These are phyloP conservation scores for Grosmannia huntii DNA, from an alignment of 2,329 filamentous ascomycete species.

Conservation along the genomic window DNA sequence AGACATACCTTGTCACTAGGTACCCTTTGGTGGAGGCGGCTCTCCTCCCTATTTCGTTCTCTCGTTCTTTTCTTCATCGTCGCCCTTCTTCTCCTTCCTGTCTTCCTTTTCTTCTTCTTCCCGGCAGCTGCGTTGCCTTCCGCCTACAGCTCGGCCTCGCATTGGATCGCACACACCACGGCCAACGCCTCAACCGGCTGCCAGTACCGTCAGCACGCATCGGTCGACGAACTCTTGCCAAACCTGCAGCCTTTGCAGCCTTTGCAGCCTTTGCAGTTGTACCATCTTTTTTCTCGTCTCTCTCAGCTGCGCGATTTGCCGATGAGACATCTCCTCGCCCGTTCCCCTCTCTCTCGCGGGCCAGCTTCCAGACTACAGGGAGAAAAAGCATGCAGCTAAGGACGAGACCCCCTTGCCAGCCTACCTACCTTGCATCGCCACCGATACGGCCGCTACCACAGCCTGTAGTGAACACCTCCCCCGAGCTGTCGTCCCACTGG, in stretches of 20 bases:
- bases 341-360: background rate
- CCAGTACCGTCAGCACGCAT: background rate
- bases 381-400: slow-evolving; percentile 1
- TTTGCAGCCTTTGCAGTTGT: background rate
- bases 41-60: background rate
- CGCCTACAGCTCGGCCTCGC: background rate
- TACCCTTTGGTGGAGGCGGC: background rate
- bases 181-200: background rate
- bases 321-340: background rate
- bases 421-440: background rate
- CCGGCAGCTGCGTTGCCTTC: background rate
- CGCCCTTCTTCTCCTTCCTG: background rate
- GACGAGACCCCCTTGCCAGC: background rate
- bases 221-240: background rate
- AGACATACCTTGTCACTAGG: background rate
- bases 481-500: background rate
- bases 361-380: background rate
- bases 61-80: background rate
- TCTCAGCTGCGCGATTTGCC: background rate
- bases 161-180: background rate
- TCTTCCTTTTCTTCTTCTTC: background rate
- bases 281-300: background rate
- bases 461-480: background rate
- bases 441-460: background rate
- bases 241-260: background rate